Percentiles rank a stretch among this genome's conserved stretches.
Conservation (phyloP, 495 filamentous ascomycete genomes). For the Chaetomium fimeti region DNA sequence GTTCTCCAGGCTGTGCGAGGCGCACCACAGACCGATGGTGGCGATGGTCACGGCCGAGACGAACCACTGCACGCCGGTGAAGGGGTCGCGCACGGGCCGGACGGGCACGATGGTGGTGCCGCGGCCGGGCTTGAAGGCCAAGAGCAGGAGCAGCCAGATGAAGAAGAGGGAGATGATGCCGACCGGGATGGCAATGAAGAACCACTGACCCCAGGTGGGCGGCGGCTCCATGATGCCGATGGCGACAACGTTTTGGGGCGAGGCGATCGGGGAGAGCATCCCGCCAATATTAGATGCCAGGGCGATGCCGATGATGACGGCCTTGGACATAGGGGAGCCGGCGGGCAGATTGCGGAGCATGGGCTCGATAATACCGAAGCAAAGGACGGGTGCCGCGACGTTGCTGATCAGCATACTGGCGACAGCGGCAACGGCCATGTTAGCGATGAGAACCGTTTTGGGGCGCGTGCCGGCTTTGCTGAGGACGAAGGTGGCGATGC, state of each 20-base stretch:
- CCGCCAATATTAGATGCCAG: conserved; percentile 94
- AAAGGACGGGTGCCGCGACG: conserved; percentile 95
- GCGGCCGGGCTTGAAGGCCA: conserved; percentile 77
- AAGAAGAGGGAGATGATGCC: conserved; percentile 84
- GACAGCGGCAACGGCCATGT: conserved; percentile 98
- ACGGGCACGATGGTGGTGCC: conserved; percentile 92
- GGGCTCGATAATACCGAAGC: conserved; percentile 95
- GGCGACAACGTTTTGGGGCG: conserved; percentile 95
- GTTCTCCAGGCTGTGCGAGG: conserved; percentile 79
- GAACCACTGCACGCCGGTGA: conserved; percentile 90
- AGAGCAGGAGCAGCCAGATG: conserved; percentile 84
- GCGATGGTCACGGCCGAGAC: conserved; percentile 78
- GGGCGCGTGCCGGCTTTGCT: conserved; percentile 93
- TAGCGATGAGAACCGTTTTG: conserved; percentile 81
- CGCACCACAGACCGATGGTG: conserved; percentile 92
- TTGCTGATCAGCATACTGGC: conserved; percentile 99
- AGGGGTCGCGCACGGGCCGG: conserved; percentile 79
- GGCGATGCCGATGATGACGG: conserved; percentile 93
- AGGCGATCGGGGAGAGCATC: conserved; percentile 93
- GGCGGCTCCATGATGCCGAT: conserved; percentile 89
- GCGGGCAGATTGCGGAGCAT: conserved; percentile 88
- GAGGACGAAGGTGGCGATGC: conserved; percentile 94
- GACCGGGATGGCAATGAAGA: conserved; percentile 91
- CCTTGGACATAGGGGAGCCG: conserved; percentile 89
- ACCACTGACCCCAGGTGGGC: conserved; percentile 92